These are phyloP conservation scores for Wallacemonas sp. DNA, from an alignment of 208 protist species.

Conservation along the genomic window DNA sequence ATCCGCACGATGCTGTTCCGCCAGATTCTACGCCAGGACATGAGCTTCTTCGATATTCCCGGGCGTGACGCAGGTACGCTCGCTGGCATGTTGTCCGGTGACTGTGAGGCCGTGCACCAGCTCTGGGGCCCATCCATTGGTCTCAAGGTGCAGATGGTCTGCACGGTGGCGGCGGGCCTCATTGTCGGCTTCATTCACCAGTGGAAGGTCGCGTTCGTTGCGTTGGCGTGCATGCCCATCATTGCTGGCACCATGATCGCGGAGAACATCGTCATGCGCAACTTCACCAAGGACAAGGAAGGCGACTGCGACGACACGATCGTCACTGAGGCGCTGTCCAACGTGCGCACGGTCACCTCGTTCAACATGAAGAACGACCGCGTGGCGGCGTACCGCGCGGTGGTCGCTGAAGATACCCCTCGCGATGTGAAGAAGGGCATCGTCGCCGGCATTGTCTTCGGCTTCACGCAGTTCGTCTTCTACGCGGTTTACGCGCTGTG, in stretches of 20 bases:
- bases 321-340: slow-evolving; percentile 70
- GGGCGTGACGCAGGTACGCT: slow-evolving; percentile 64
- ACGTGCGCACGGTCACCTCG: slow-evolving; percentile 75
- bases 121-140: slow-evolving; percentile 73
- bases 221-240: slow-evolving; percentile 54
- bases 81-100: slow-evolving; percentile 68
- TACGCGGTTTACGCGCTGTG: slow-evolving; percentile 55
- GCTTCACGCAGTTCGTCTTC: slow-evolving; percentile 57
- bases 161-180: slow-evolving; percentile 45
- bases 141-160: slow-evolving; percentile 48
- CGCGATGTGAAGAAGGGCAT: slow-evolving; percentile 25
- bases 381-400: slow-evolving; percentile 19
- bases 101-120: slow-evolving; percentile 80
- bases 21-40: slow-evolving; percentile 79
- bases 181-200: slow-evolving; percentile 64
- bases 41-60: slow-evolving; percentile 84
- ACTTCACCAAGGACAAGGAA: slow-evolving; percentile 29
- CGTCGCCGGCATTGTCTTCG: slow-evolving; percentile 38
- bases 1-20: slow-evolving; percentile 63
- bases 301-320: slow-evolving; percentile 46
- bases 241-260: slow-evolving; percentile 26
- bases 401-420: slow-evolving; percentile 21
- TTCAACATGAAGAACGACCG: slow-evolving; percentile 72
- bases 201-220: slow-evolving; percentile 77
- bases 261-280: slow-evolving; percentile 44